Conservation (phyloP, 2,329 filamentous ascomycete genomes). For the Aureobasidium sp. region DNA sequence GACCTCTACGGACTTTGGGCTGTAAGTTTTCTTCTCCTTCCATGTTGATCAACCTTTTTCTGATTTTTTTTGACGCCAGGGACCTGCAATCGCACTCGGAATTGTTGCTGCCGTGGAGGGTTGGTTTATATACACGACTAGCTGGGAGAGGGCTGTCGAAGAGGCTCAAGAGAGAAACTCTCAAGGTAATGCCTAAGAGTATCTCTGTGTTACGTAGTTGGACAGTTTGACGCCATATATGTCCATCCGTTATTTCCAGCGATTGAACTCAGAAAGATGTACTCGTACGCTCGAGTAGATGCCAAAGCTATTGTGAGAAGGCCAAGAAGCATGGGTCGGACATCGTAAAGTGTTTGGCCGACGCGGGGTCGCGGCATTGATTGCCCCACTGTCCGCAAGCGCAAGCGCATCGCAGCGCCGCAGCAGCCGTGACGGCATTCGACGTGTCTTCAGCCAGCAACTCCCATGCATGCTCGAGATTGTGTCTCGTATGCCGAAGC, state of each 20-base stretch:
- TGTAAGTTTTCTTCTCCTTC: not conserved
- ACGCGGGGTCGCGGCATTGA: not conserved
- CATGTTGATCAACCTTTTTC: slow-evolving; percentile 16
- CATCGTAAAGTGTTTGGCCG: not conserved
- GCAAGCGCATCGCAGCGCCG: not conserved
- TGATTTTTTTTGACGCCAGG: slow-evolving; percentile 13
- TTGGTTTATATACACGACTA: slow-evolving; percentile 44
- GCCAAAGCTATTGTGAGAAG: not conserved
- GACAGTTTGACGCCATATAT: not conserved
- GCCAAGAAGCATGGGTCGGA: not conserved
- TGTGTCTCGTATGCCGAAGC: slow-evolving; percentile 2
- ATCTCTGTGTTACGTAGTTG: not conserved
- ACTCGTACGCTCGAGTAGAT: no score
- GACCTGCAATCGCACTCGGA: slow-evolving; percentile 54
- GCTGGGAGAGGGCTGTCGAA: slow-evolving; percentile 50
- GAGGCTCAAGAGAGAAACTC: slow-evolving; percentile 51
- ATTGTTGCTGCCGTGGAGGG: slow-evolving; percentile 50
- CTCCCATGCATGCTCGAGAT: not conserved
- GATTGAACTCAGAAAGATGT: no score
- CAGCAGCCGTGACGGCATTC: not conserved
- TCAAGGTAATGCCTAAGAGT: slow-evolving; percentile 9
- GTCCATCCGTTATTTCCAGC: no score
- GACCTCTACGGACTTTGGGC: slow-evolving; percentile 69
- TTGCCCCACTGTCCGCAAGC: slow-evolving; percentile 1
- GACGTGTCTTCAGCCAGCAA: not conserved